Evolutionary conservation across 768 basidiomycete species (phyloP).

Genomic region (Mycena latifolia): DNA sequence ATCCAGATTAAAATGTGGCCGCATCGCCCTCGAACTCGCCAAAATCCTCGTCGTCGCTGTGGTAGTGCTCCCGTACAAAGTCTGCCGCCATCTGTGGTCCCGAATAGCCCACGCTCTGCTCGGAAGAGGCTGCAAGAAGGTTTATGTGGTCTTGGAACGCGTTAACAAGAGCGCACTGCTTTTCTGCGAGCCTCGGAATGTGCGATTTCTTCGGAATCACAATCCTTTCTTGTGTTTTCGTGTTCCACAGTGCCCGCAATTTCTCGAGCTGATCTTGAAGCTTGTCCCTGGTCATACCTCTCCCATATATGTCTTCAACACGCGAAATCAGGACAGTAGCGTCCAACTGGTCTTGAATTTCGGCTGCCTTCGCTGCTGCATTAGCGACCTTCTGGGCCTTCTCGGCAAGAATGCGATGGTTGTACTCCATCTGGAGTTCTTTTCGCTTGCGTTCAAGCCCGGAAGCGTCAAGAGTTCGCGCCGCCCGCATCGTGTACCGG

Average conservation of each 20-base stretch:
- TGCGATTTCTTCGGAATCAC: slow-evolving; percentile 8
- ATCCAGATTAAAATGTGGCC: too few relatives aligned
- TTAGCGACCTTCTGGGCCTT: slow-evolving; percentile 3
- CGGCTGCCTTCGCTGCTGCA: slow-evolving; percentile 9
- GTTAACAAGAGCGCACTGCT: slow-evolving; percentile 19
- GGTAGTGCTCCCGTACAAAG: slow-evolving; percentile 5
- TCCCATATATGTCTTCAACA: slow-evolving; percentile 5
- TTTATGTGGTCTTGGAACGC: slow-evolving; percentile 2
- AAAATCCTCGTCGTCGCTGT: slow-evolving; percentile 16
- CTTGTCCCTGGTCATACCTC: slow-evolving; percentile 18
- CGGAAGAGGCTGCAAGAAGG: slow-evolving; percentile 6
- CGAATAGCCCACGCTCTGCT: not conserved
- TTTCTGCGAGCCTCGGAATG: slow-evolving; percentile 1
- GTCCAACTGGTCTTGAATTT: slow-evolving; percentile 5
- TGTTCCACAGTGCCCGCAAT: slow-evolving; percentile 15
- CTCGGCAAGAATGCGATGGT: slow-evolving; percentile 1
- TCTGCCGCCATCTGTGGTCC: not conserved
- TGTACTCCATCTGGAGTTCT: slow-evolving; percentile 14
- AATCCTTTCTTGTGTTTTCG: slow-evolving; percentile 14
- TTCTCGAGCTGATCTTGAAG: slow-evolving; percentile 25
- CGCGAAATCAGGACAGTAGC: slow-evolving; percentile 13
- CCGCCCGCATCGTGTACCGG: slow-evolving; percentile 2
- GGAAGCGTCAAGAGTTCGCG: slow-evolving; percentile 5
- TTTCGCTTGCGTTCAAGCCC: slow-evolving; percentile 11
- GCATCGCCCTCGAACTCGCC: slow-evolving; percentile 16